These are phyloP conservation scores for Tephrocybe sp. DNA, from an alignment of 768 basidiomycete genomes.

Conservation along the genomic window DNA sequence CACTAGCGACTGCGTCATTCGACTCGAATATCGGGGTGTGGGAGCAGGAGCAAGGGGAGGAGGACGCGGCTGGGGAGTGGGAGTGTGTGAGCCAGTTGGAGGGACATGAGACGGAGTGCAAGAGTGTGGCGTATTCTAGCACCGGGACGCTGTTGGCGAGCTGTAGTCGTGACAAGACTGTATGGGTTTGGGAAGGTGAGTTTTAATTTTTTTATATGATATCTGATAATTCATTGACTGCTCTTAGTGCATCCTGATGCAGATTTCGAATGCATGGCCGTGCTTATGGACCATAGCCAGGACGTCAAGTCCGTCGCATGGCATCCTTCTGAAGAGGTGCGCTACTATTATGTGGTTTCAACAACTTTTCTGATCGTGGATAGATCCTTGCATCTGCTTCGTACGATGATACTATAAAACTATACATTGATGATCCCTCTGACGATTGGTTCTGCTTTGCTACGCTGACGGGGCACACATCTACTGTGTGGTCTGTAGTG, in stretches of 20 bases:
- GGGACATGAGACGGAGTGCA: conserved; percentile 97
- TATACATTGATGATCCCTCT: conserved; percentile 89
- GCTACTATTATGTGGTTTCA: conserved; percentile 1
- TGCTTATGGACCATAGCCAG: conserved; percentile 95
- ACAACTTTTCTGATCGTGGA: too few species aligned
- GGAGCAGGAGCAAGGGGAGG: conserved; percentile 61
- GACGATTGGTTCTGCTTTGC: conserved; percentile 93
- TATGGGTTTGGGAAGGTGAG: conserved; percentile 98
- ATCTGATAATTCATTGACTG: conserved; percentile 1
- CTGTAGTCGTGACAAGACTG: conserved; percentile 95
- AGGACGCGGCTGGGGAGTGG: conserved; percentile 63
- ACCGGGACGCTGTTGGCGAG: conserved; percentile 87
- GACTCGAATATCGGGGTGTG: conserved; percentile 92
- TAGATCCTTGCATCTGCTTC: conserved; percentile 95
- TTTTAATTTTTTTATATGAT: background rate
- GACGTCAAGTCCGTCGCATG: conserved; percentile 95
- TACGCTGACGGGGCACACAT: conserved; percentile 77
- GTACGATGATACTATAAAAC: conserved; percentile 94
- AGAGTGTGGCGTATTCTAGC: conserved; percentile 80
- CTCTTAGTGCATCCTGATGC: conserved; percentile 79
- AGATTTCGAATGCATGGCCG: conserved; percentile 93
- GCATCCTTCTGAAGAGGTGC: conserved; percentile 94
- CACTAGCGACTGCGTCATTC: conserved; percentile 91
- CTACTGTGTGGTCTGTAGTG: conserved; percentile 91
- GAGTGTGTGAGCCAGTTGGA: conserved; percentile 86